These are phyloP conservation scores for Pyrus hybrid DNA, from an alignment of 331 rosid genomes.

Conservation along the genomic window DNA sequence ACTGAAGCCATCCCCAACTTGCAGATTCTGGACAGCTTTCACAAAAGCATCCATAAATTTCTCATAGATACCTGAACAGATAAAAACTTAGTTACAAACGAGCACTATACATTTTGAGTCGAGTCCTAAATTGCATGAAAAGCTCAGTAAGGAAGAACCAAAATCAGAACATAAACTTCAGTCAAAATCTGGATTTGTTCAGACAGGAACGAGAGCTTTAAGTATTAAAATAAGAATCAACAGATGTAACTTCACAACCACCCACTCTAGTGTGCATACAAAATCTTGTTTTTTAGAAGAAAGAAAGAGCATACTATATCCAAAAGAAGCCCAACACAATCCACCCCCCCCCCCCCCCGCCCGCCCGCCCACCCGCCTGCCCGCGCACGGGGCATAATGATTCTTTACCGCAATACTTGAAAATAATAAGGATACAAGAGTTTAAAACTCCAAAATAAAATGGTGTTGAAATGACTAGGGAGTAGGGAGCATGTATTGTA, in stretches of 20 bases:
- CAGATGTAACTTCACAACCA: background rate
- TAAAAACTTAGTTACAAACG: background rate
- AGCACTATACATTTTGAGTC: background rate
- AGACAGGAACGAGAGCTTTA: background rate
- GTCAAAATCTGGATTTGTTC: background rate
- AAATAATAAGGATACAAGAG: background rate
- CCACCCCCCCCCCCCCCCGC: background rate
- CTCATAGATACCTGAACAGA: constrained; percentile 67
- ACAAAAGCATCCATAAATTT: constrained; percentile 63
- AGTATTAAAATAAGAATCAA: background rate
- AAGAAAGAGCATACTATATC: background rate
- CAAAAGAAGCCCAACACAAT: background rate
- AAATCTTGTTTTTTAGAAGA: background rate
- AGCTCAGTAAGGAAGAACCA: background rate
- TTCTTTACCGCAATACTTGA: background rate
- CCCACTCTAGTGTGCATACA: background rate
- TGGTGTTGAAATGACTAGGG: background rate
- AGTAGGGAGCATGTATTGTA: background rate
- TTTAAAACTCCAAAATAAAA: background rate
- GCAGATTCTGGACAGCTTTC: constrained; percentile 69
- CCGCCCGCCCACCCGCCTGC: background rate
- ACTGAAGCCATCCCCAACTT: constrained; percentile 90
- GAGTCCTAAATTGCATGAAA: background rate
- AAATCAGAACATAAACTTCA: background rate
- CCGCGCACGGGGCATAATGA: no score